These are phyloP conservation scores for Rhodosporidiobolus odoratus DNA, from an alignment of 768 basidiomycete species.

Conservation along the genomic window DNA sequence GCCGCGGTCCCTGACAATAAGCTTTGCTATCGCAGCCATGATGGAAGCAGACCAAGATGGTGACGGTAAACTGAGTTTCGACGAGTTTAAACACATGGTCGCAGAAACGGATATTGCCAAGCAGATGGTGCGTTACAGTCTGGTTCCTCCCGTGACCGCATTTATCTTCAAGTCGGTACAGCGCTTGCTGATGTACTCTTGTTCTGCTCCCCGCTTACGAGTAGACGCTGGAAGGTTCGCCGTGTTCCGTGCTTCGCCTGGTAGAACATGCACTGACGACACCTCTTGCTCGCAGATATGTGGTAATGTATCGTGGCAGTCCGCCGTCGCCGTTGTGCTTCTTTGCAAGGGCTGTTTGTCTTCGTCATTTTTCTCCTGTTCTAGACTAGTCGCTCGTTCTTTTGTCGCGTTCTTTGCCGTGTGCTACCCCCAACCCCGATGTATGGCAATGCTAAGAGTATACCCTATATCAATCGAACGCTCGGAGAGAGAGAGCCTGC, in stretches of 20 bases:
- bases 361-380: neutral
- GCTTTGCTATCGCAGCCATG: constrained; percentile 55
- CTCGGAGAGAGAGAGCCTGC: neutral
- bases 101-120: constrained; percentile 98
- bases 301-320: constrained; percentile 5
- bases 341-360: neutral
- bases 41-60: constrained; percentile 98
- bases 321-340: neutral
- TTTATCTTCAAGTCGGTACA: no score
- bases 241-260: neutral
- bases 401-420: no score
- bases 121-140: constrained; percentile 89
- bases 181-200: neutral
- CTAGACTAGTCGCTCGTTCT: neutral
- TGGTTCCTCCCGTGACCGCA: neutral
- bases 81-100: constrained; percentile 94
- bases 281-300: constrained; percentile 15
- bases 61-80: constrained; percentile 94
- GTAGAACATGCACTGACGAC: neutral
- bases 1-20: neutral
- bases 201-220: neutral
- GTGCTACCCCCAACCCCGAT: no score
- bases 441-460: no score
- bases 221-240: constrained; percentile 29
- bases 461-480: no score